Evolutionary conservation across 2,329 filamentous ascomycete species (phyloP).

Genomic region (Arachnopeziza araneosa): DNA sequence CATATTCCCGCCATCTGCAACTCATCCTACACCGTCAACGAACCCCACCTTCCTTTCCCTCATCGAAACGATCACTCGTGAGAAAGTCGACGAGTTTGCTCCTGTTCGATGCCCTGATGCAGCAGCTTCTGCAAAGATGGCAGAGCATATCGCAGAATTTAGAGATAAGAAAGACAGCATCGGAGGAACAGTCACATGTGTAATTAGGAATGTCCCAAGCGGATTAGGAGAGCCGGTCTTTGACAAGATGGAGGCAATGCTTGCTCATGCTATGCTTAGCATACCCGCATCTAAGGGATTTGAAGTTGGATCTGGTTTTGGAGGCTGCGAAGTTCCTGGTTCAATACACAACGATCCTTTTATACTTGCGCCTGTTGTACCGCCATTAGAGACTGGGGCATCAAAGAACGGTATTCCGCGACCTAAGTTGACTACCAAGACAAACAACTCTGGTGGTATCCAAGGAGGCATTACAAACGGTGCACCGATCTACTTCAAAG

Average conservation of each 20-base stretch:
- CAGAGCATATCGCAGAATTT: constrained; percentile 69
- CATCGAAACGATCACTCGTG: constrained; percentile 64
- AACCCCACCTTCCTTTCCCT: constrained; percentile 77
- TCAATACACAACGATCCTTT: constrained; percentile 92
- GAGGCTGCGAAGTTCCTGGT: constrained; percentile 77
- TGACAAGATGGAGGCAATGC: constrained; percentile 87
- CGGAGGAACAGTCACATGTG: constrained; percentile 89
- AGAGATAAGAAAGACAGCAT: constrained; percentile 80
- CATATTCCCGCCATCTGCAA: constrained; percentile 66
- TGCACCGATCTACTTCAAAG: constrained; percentile 87
- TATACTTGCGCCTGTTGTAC: constrained; percentile 43
- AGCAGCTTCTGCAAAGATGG: constrained; percentile 64
- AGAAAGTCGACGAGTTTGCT: constrained; percentile 75
- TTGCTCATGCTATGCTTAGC: constrained; percentile 90
- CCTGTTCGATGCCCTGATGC: constrained; percentile 81
- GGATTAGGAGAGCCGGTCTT: constrained; percentile 93
- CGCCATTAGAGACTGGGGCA: constrained; percentile 41
- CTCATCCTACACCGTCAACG: constrained; percentile 61
- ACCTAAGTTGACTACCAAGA: constrained; percentile 68
- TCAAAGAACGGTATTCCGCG: constrained; percentile 41
- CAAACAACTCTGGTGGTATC: constrained; percentile 91
- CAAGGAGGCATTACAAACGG: constrained; percentile 96
- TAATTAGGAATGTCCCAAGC: constrained; percentile 78
- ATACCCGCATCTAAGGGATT: constrained; percentile 96
- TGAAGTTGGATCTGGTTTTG: constrained; percentile 90